phyloP scores from a whole-genome alignment of 306 rosid genomes.

The Purshia tridentata region DNA sequence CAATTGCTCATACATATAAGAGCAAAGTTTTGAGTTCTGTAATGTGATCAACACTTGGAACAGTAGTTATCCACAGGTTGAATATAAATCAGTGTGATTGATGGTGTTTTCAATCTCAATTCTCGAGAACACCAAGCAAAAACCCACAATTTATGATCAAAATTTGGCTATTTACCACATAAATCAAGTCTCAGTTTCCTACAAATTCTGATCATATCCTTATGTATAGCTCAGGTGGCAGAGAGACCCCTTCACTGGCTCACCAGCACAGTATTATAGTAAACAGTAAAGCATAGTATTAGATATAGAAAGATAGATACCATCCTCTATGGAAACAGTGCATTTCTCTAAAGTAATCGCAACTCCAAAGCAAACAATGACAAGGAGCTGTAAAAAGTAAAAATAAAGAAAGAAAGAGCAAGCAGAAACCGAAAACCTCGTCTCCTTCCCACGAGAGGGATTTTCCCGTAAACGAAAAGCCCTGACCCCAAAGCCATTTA shows the following conservation, averaged over 20 bases:
- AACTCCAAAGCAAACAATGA: conserved; percentile 10
- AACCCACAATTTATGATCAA: neutral
- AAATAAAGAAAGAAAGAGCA: neutral
- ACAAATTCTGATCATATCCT: neutral
- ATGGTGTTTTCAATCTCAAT: neutral
- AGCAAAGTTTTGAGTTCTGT: no score
- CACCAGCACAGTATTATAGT: conserved; percentile 11
- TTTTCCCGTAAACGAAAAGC: conserved; percentile 39
- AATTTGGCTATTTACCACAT: neutral
- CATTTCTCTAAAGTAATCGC: neutral
- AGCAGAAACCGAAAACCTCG: conserved; percentile 45
- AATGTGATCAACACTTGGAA: no score
- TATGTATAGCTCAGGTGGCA: neutral
- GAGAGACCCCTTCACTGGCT: neutral
- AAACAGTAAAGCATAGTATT: neutral
- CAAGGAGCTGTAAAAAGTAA: neutral
- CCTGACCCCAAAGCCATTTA: conserved; percentile 39
- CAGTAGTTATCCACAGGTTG: no score
- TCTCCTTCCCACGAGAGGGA: conserved; percentile 47
- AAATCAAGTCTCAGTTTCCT: neutral
- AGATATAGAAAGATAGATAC: neutral
- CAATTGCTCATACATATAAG: no score
- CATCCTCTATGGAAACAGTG: conserved; percentile 4
- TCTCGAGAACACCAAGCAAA: conserved; percentile 1
- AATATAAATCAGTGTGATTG: neutral